Conservation (phyloP, 2,329 filamentous ascomycete genomes). For the Cercospora sp. region DNA sequence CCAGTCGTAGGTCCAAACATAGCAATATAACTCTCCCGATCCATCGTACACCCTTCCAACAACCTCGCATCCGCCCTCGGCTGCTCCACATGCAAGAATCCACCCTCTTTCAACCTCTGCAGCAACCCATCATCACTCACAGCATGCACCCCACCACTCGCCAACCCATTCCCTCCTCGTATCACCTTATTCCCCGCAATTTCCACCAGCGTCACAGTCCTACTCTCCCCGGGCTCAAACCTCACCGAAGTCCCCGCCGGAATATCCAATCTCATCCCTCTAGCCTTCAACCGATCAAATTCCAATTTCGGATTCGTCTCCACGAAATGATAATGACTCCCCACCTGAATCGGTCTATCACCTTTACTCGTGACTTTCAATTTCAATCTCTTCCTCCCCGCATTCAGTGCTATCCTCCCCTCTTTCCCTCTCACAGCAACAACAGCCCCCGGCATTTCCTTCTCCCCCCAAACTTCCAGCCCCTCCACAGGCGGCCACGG, state of each 20-base stretch:
- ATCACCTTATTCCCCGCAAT: slow-evolving; percentile 81
- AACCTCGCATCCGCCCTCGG: slow-evolving; percentile 56
- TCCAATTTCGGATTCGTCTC: slow-evolving; percentile 89
- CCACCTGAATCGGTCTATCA: slow-evolving; percentile 85
- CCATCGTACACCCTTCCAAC: slow-evolving; percentile 68
- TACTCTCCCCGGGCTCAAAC: slow-evolving; percentile 90
- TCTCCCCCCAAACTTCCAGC: slow-evolving; percentile 61
- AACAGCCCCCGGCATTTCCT: slow-evolving; percentile 76
- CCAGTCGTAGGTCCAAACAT: slow-evolving; percentile 95
- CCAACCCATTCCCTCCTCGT: slow-evolving; percentile 78
- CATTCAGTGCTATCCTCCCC: slow-evolving; percentile 68
- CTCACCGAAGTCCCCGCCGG: slow-evolving; percentile 87
- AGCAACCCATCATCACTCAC: slow-evolving; percentile 67
- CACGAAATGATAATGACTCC: slow-evolving; percentile 94
- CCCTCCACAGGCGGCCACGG: slow-evolving; percentile 55
- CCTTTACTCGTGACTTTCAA: slow-evolving; percentile 82
- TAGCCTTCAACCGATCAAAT: slow-evolving; percentile 80
- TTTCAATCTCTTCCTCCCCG: slow-evolving; percentile 69
- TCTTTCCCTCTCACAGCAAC: slow-evolving; percentile 66
- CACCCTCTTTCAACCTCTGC: slow-evolving; percentile 64
- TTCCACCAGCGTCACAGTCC: slow-evolving; percentile 85
- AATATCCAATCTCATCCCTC: slow-evolving; percentile 86
- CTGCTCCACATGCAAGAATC: slow-evolving; percentile 76
- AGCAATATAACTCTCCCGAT: slow-evolving; percentile 72
- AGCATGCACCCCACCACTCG: slow-evolving; percentile 64